These are phyloP conservation scores for Pyricularia sp. DNA, from an alignment of 2,329 filamentous ascomycete species.

Conservation along the genomic window DNA sequence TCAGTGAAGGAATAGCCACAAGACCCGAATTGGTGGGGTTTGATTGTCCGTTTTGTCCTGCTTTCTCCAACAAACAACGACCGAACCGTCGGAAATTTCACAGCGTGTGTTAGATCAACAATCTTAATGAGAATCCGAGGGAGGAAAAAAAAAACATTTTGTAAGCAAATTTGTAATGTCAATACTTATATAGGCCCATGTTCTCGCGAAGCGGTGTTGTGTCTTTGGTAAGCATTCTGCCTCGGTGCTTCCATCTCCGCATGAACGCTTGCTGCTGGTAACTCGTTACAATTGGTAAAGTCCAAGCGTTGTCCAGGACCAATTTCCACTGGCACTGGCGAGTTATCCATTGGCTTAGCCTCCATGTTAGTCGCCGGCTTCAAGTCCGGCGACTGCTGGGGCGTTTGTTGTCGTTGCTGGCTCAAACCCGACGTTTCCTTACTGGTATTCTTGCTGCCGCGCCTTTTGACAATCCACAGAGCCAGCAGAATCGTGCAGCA, in stretches of 20 bases:
- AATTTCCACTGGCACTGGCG: neutral
- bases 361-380: neutral
- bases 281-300: neutral
- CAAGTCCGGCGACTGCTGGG: neutral
- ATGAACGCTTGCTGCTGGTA: neutral
- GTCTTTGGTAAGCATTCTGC: neutral
- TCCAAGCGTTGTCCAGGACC: neutral
- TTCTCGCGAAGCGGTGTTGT: neutral
- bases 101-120: no score
- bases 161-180: no score
- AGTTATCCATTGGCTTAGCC: neutral
- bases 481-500: neutral
- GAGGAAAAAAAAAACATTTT: no score
- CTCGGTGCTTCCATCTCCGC: neutral
- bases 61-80: no score
- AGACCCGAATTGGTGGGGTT: no score
- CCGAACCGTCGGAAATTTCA: no score
- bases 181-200: no score
- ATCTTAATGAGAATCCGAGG: no score
- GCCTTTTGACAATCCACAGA: neutral
- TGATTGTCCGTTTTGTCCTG: no score
- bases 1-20: no score
- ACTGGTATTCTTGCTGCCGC: neutral
- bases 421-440: neutral
- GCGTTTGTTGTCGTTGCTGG: neutral